Base-by-base conservation (phyloP, 2,329 filamentous ascomycete species). In the Emergomyces pasteurianus region DNA sequence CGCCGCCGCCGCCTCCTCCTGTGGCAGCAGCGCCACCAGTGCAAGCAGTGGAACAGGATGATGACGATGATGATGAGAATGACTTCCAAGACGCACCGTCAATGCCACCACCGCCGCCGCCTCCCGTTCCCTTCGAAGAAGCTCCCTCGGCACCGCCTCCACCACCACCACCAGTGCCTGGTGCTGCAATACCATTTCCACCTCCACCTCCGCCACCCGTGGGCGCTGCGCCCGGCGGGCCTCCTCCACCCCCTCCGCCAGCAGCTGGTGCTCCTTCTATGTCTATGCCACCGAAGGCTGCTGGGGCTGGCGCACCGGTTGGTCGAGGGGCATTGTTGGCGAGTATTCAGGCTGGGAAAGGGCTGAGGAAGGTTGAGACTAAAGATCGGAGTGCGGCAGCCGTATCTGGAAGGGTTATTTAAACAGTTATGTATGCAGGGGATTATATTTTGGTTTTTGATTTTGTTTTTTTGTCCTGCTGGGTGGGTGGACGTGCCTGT, bases 311-410 rank as follows among this genome's bases (percentile, higher is more conserved):
- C 12, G 62, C 63, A 4, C 68, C 69, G 23, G 68, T 72, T 40
- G 67, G 71, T 12, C 76, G 80, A 31, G 78, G 82, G 63, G 83
- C 85, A 0, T 80, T 99, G 69, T 74, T 99, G 65, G 86, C 86
- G 62, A 85, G 96, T 72, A 97, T 99, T 63, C 86, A 92, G 71
- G 77, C 84, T 64, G 92, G 94, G 50, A 91, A 75, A 74, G 75
- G 85, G 2, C 78, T 99, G 71, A 91, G 82, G 79, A 97, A 97
- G 81, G 90, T 91, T 28, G 79, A 87, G 72, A 97, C 94, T 0
- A 92, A 90, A 74, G 94, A 99, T 74, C 86, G 86, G 73, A 96
- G 92, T 74, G 75, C 68, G 55, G 82, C 89, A 58, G 74, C 85
- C 58, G 80, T 86, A 61, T 88, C 90, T 26, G 92, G 92, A n/a